Evolutionary conservation across 352 stramenopile genomes (phyloP).

Genomic region (Blastocystis sp.): DNA sequence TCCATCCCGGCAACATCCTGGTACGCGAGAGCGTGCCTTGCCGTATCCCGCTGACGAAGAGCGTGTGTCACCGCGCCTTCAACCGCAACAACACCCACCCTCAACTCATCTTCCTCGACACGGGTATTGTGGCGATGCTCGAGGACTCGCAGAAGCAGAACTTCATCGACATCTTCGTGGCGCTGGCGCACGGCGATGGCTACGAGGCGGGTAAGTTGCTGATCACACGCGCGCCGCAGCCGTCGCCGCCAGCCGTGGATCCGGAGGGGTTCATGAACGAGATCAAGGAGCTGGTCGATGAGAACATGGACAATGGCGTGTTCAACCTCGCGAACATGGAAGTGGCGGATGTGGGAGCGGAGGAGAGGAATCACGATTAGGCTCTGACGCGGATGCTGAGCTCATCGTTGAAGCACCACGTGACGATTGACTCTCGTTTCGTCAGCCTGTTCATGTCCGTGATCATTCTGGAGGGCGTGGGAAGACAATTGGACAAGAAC

Average conservation of each 20-base stretch:
- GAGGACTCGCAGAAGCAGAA: conserved; percentile 73
- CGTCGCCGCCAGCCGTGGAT: conserved; percentile 59
- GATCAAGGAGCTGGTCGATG: conserved; percentile 63
- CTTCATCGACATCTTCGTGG: conserved; percentile 72
- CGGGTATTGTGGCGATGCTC: conserved; percentile 43
- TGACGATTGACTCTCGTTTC: conserved; percentile 54
- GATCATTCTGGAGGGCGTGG: conserved; percentile 69
- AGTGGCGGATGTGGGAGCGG: conserved; percentile 20
- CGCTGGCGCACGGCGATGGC: conserved; percentile 51
- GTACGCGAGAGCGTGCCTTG: conserved; percentile 56
- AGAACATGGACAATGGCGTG: conserved; percentile 73
- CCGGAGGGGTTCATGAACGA: conserved; percentile 67
- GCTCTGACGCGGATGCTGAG: conserved; percentile 59
- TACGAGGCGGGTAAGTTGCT: conserved; percentile 38
- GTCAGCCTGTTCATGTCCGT: conserved; percentile 72
- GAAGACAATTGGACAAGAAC: conserved; percentile 63
- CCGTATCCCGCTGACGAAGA: conserved; percentile 28
- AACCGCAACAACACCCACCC: neutral
- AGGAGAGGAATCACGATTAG: conserved; percentile 2
- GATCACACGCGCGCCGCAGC: conserved; percentile 61
- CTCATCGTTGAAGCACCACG: conserved; percentile 53
- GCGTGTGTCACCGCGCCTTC: conserved; percentile 20
- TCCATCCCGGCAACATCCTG: conserved; percentile 75
- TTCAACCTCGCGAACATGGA: conserved; percentile 65
- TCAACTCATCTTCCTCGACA: conserved; percentile 70